Evolutionary conservation across 352 stramenopile species (phyloP).

Genomic region (Globisporangium cystogenes): DNA sequence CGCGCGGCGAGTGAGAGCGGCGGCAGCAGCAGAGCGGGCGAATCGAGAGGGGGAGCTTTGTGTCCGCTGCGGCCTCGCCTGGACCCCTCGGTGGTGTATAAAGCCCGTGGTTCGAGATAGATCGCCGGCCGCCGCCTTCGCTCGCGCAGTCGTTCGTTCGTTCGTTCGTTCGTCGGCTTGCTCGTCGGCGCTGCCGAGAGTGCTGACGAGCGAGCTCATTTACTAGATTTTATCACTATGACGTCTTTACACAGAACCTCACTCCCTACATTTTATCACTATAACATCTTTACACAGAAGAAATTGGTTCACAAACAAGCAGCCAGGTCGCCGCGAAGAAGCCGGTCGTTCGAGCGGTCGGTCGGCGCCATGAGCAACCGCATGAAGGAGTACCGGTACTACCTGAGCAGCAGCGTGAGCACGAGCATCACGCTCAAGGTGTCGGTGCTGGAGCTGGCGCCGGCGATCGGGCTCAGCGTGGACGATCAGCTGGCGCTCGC

Average conservation of each 20-base stretch:
- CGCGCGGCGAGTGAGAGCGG: background rate
- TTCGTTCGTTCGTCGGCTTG: too few relatives aligned
- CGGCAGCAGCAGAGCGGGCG: constrained; percentile 7
- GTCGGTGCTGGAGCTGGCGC: constrained; percentile 67
- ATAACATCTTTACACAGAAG: too few relatives aligned
- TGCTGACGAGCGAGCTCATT: too few relatives aligned
- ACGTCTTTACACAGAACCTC: too few relatives aligned
- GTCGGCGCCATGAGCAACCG: constrained; percentile 36
- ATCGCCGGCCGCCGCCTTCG: background rate
- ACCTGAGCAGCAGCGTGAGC: constrained; percentile 82
- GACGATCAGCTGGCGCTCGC: constrained; percentile 9
- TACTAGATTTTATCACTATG: too few relatives aligned
- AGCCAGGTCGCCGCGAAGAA: too few relatives aligned
- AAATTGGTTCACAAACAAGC: background rate
- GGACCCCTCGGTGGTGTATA: background rate
- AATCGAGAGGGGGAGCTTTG: constrained; percentile 33
- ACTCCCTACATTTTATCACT: too few relatives aligned
- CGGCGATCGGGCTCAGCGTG: constrained; percentile 32
- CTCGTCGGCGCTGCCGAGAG: too few relatives aligned
- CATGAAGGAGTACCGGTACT: constrained; percentile 88
- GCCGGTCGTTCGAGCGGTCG: background rate
- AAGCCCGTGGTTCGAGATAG: background rate
- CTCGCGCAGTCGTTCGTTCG: background rate
- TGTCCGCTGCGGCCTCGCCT: constrained; percentile 10
- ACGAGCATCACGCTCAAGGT: constrained; percentile 78